Percentiles rank a stretch among this genome's conserved stretches.
These are phyloP conservation scores for Suhomyces anneliseae DNA, from an alignment of 1,139 yeast genomes.

Conservation along the genomic window DNA sequence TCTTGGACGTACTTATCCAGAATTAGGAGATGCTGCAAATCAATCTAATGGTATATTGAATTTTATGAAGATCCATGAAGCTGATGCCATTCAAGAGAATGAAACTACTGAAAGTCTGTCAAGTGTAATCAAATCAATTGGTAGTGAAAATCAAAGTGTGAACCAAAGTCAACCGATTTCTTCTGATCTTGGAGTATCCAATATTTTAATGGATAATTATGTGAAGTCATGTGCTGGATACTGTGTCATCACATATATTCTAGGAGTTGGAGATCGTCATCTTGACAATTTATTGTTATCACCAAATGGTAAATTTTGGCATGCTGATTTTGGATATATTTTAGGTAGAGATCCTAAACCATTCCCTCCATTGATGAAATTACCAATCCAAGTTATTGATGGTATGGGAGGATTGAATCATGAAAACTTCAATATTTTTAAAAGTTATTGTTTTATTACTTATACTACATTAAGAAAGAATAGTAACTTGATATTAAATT, in stretches of 20 bases:
- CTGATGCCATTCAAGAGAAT: background rate
- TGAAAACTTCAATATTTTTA: slow-evolving; percentile 80
- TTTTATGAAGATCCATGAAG: slow-evolving; percentile 49
- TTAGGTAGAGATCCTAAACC: slow-evolving; percentile 97
- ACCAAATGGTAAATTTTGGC: slow-evolving; percentile 82
- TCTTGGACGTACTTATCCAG: slow-evolving; percentile 58
- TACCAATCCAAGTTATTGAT: slow-evolving; percentile 94
- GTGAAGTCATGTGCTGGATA: slow-evolving; percentile 97
- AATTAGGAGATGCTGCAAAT: slow-evolving; percentile 9
- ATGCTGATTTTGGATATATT: slow-evolving; percentile 96
- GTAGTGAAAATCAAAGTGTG: background rate
- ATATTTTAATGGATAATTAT: slow-evolving; percentile 86
- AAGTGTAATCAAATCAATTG: slow-evolving; percentile 4
- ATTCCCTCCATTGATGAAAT: slow-evolving; percentile 96
- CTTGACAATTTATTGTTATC: slow-evolving; percentile 77
- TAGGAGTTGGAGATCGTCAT: slow-evolving; percentile 98
- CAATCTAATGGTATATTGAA: slow-evolving; percentile 61
- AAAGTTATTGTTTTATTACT: slow-evolving; percentile 92
- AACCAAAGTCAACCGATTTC: slow-evolving; percentile 18
- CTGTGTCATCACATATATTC: slow-evolving; percentile 89
- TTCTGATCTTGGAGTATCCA: slow-evolving; percentile 70
- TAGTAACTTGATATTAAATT: slow-evolving; percentile 82
- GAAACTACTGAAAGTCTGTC: background rate
- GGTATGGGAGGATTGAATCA: slow-evolving; percentile 96
- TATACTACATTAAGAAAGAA: slow-evolving; percentile 88